A percentile compares a stretch with the other conserved stretches of the same genome.
Conservation (phyloP, 2,329 filamentous ascomycete genomes). For the Thyridium curvatum region DNA sequence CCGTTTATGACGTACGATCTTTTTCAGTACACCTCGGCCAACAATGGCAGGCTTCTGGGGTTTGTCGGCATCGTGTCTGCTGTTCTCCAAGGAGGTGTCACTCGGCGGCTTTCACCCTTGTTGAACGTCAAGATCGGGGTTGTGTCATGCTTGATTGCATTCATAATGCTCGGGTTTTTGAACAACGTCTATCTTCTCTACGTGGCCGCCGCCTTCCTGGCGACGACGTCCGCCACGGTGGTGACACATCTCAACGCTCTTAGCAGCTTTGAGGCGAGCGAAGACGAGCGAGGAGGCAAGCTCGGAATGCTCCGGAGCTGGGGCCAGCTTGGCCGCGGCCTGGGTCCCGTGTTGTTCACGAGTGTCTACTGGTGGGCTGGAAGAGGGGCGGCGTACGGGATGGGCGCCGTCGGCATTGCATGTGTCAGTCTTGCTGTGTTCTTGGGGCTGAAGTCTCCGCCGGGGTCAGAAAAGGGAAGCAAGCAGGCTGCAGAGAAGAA, state of each 20-base stretch:
- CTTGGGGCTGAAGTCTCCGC: constrained; percentile 61
- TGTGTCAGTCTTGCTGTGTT: constrained; percentile 68
- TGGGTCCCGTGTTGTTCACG: constrained; percentile 87
- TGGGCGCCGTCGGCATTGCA: constrained; percentile 76
- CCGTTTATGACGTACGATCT: constrained; percentile 97
- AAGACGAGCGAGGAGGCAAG: constrained; percentile 77
- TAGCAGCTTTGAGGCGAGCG: constrained; percentile 80
- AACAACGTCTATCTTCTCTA: constrained; percentile 67
- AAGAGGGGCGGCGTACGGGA: constrained; percentile 73
- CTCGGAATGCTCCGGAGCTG: constrained; percentile 69
- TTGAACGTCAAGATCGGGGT: constrained; percentile 75
- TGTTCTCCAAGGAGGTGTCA: constrained; percentile 87
- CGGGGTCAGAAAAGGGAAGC: constrained; percentile 19
- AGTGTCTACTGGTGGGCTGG: constrained; percentile 98
- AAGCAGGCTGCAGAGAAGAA: neutral
- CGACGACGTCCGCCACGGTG: constrained; percentile 87
- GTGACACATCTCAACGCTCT: constrained; percentile 90
- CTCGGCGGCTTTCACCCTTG: constrained; percentile 76
- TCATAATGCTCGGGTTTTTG: constrained; percentile 70
- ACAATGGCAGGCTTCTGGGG: constrained; percentile 81
- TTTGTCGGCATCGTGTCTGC: constrained; percentile 89
- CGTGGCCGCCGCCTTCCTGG: constrained; percentile 73
- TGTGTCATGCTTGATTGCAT: constrained; percentile 68
- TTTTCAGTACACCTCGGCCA: constrained; percentile 71
- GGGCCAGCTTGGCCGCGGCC: constrained; percentile 82